phyloP scores from a whole-genome alignment of 2,329 filamentous ascomycete genomes.

The Biscogniauxia mediterranea region DNA sequence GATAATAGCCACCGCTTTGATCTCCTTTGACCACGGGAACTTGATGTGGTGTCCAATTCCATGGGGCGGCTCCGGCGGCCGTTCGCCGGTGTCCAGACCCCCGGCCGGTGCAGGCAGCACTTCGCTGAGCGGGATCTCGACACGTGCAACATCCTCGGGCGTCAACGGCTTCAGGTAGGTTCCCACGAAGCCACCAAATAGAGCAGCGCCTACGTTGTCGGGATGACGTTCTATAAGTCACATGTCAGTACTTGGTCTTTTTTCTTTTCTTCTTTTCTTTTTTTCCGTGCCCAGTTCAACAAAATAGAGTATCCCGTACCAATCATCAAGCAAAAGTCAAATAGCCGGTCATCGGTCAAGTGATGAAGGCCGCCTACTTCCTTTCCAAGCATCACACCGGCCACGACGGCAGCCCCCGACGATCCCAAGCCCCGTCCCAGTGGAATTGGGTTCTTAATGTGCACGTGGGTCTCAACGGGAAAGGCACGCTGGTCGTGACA shows the following conservation, averaged over 20 bases:
- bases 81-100: conserved; percentile 83
- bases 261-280: too few relatives aligned
- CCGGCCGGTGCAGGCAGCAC: conserved; percentile 88
- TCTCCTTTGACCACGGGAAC: conserved; percentile 89
- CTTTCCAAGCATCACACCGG: conserved; percentile 89
- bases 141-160: conserved; percentile 83
- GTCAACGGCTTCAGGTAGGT: conserved; percentile 93
- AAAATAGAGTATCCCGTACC: conserved; percentile 43
- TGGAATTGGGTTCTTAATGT: conserved; percentile 94
- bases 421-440: conserved; percentile 91
- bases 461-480: conserved; percentile 81
- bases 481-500: conserved; percentile 87
- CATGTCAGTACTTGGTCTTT: not conserved
- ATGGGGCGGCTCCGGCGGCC: conserved; percentile 81
- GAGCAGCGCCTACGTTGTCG: conserved; percentile 90
- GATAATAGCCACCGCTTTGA: conserved; percentile 96
- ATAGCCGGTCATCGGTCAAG: conserved; percentile 75
- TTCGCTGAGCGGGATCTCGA: conserved; percentile 91
- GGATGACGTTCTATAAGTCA: conserved; percentile 69
- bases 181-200: conserved; percentile 95
- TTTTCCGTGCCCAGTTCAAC: not conserved
- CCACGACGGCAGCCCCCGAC: conserved; percentile 91
- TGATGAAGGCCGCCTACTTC: conserved; percentile 76
- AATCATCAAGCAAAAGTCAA: conserved; percentile 98
- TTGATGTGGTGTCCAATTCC: conserved; percentile 96